These are phyloP conservation scores for Lodderomyces parapsilosis DNA, from an alignment of 1,139 yeast genomes.

Conservation along the genomic window DNA sequence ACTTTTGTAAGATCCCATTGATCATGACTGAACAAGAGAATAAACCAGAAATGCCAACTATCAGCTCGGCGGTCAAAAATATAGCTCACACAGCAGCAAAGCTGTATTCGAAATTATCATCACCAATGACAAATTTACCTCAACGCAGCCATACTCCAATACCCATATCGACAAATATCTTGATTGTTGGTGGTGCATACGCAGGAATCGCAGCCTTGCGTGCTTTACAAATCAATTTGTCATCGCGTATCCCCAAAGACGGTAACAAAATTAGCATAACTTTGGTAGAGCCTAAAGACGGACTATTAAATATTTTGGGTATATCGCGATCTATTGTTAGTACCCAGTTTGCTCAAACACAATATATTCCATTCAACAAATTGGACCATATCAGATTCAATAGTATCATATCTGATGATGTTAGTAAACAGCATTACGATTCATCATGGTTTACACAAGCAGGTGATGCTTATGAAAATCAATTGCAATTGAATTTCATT, in stretches of 20 bases:
- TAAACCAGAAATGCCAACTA: neutral
- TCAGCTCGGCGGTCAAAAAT: neutral
- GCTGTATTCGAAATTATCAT: neutral
- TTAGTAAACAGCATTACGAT: constrained; percentile 6
- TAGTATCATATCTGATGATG: constrained; percentile 20
- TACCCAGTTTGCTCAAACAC: constrained; percentile 43
- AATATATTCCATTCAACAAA: constrained; percentile 35
- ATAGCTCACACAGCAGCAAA: neutral
- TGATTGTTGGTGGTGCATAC: constrained; percentile 54
- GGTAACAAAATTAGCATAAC: constrained; percentile 30
- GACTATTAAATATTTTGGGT: constrained; percentile 51
- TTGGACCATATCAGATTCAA: constrained; percentile 32
- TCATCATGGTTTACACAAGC: constrained; percentile 7
- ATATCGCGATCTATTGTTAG: constrained; percentile 51
- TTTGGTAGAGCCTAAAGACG: constrained; percentile 51
- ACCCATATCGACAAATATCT: constrained; percentile 29
- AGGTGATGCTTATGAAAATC: no score
- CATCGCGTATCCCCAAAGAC: constrained; percentile 9
- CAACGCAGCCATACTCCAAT: constrained; percentile 10
- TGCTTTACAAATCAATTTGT: constrained; percentile 31
- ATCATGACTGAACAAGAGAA: neutral
- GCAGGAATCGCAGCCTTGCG: constrained; percentile 48
- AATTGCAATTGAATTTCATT: constrained; percentile 26
- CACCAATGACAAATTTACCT: constrained; percentile 7
- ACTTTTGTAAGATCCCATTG: neutral